Conservation (phyloP, 176 grass and related monocot genomes). For the Avena atlantica region DNA sequence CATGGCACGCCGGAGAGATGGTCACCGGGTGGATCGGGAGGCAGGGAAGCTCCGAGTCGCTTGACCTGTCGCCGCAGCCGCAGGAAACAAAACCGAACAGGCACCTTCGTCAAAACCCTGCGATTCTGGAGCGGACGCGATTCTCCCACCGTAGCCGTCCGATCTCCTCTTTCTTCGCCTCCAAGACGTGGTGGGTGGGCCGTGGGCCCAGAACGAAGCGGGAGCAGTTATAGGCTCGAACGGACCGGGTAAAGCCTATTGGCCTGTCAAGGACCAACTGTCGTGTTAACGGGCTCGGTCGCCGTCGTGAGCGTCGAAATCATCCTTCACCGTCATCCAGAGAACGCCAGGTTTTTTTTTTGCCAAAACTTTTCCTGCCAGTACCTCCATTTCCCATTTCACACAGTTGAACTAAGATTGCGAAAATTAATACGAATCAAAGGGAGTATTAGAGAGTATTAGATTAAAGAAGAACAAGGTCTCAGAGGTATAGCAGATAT, state of each 20-base stretch:
- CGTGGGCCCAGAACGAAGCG: background rate
- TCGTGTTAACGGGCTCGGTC: too few relatives aligned
- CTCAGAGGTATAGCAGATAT: too few relatives aligned
- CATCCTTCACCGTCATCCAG: too few relatives aligned
- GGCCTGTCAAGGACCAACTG: too few relatives aligned
- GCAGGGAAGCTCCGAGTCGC: background rate
- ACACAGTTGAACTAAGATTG: too few relatives aligned
- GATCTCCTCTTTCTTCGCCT: slow-evolving; percentile 22
- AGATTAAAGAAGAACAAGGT: too few relatives aligned
- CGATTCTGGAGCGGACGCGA: slow-evolving; percentile 16
- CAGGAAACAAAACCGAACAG: slow-evolving; percentile 16
- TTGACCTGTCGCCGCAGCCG: background rate
- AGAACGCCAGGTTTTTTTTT: too few relatives aligned
- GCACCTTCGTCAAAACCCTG: slow-evolving; percentile 33
- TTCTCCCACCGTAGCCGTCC: slow-evolving; percentile 30
- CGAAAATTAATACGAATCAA: too few relatives aligned
- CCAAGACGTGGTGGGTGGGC: background rate
- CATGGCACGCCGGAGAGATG: slow-evolving; percentile 34
- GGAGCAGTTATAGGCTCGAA: background rate
- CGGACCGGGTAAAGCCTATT: background rate
- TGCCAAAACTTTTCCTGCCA: too few relatives aligned
- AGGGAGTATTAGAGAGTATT: too few relatives aligned
- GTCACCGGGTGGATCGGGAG: background rate
- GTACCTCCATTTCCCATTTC: too few relatives aligned
- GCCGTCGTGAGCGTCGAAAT: too few relatives aligned